These are phyloP conservation scores for Crithidia fasciculata DNA, from an alignment of 208 protist species.

Conservation along the genomic window DNA sequence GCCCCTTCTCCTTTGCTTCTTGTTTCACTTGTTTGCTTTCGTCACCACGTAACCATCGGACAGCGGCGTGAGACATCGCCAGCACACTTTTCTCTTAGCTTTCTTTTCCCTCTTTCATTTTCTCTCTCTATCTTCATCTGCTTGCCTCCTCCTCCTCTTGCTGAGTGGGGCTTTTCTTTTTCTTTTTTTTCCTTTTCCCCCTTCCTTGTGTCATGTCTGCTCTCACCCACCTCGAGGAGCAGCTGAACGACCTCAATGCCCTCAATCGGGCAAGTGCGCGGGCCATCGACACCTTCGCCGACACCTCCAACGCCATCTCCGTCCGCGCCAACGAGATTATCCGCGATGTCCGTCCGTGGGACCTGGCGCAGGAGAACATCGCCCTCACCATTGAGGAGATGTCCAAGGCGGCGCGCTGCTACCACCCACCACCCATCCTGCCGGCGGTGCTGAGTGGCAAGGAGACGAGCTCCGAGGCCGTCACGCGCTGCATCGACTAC, in stretches of 20 bases:
- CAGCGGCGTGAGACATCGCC: too few species aligned
- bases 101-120: background rate
- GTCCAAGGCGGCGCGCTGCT: slow-evolving; percentile 82
- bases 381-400: slow-evolving; percentile 86
- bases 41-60: background rate
- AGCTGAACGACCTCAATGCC: slow-evolving; percentile 70
- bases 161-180: background rate
- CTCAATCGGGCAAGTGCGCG: slow-evolving; percentile 71
- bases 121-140: slow-evolving; percentile 1
- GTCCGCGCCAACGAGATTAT: slow-evolving; percentile 68
- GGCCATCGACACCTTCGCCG: slow-evolving; percentile 83
- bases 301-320: slow-evolving; percentile 77
- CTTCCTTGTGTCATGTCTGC: slow-evolving; percentile 41
- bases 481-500: slow-evolving; percentile 84
- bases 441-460: slow-evolving; percentile 62
- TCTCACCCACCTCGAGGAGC: slow-evolving; percentile 66
- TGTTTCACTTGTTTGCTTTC: background rate
- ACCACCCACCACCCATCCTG: slow-evolving; percentile 78
- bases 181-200: background rate
- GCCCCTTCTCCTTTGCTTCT: background rate
- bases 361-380: slow-evolving; percentile 89
- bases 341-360: slow-evolving; percentile 82
- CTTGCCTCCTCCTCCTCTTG: slow-evolving; percentile 1
- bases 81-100: background rate
- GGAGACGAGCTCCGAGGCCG: slow-evolving; percentile 58